Evolutionary conservation across 2,329 filamentous ascomycete species (phyloP).

Genomic region (Mycocentrospora acerina): DNA sequence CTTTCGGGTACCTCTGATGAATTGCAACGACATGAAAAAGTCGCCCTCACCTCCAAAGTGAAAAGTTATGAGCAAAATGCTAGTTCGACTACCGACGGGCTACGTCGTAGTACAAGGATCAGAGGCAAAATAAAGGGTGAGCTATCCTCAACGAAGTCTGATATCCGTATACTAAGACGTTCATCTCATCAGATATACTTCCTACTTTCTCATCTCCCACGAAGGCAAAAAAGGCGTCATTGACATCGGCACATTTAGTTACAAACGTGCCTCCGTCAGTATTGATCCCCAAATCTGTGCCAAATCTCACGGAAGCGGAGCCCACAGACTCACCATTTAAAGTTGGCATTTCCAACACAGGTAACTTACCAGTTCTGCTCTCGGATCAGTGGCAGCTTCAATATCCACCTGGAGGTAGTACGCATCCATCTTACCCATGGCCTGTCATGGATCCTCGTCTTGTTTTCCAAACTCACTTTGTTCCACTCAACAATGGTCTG

Average conservation of each 20-base stretch:
- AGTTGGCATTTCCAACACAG: neutral
- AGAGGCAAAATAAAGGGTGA: too few relatives aligned
- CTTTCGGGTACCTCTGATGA: too few relatives aligned
- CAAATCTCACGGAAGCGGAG: neutral
- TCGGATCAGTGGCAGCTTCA: conserved; percentile 14
- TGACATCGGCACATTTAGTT: conserved; percentile 2
- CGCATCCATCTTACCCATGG: conserved; percentile 20
- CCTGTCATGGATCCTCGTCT: conserved; percentile 14
- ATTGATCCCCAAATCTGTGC: too few relatives aligned
- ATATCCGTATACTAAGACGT: too few relatives aligned
- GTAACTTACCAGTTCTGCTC: conserved; percentile 4
- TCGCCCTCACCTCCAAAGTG: too few relatives aligned
- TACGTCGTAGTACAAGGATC: too few relatives aligned
- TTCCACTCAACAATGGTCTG: conserved; percentile 16
- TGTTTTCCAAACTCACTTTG: conserved; percentile 9
- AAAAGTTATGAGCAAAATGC: too few relatives aligned
- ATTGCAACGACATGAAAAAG: too few relatives aligned
- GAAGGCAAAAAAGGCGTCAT: conserved; percentile 1
- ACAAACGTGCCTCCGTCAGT: too few relatives aligned
- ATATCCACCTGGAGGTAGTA: conserved; percentile 20
- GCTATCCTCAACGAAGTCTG: too few relatives aligned
- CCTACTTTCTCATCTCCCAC: neutral
- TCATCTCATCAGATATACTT: too few relatives aligned
- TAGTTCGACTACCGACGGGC: too few relatives aligned
- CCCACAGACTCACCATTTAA: conserved; percentile 5